phyloP scores from a whole-genome alignment of 805 yeast genomes.

The Ogataea parapolymorpha region DNA sequence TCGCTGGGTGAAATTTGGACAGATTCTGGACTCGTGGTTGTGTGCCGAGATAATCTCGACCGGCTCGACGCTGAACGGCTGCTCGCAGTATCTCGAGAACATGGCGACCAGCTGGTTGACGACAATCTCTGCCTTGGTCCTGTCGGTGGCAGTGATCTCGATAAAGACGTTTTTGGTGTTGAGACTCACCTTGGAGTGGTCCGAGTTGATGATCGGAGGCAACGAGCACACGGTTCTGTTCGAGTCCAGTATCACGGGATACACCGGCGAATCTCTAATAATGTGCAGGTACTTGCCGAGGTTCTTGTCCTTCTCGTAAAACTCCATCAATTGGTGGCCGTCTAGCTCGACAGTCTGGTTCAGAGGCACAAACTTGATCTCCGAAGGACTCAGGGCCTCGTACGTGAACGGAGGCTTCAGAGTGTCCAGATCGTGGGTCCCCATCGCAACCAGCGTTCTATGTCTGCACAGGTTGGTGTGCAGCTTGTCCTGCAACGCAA shows the following conservation, averaged over 20 bases:
- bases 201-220: conserved; percentile 96
- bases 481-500: conserved; percentile 91
- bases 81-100: conserved; percentile 85
- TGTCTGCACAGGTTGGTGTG: conserved; percentile 95
- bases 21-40: conserved; percentile 67
- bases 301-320: conserved; percentile 87
- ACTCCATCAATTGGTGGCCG: conserved; percentile 80
- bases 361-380: conserved; percentile 70
- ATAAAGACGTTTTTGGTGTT: conserved; percentile 85
- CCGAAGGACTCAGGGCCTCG: conserved; percentile 77
- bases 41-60: conserved; percentile 80
- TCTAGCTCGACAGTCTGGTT: conserved; percentile 67
- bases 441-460: conserved; percentile 96
- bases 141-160: conserved; percentile 94
- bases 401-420: conserved; percentile 75
- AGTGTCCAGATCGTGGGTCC: conserved; percentile 91
- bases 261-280: conserved; percentile 82
- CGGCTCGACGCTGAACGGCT: conserved; percentile 86
- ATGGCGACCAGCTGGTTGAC: conserved; percentile 90
- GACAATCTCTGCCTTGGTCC: conserved; percentile 90
- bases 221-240: conserved; percentile 77
- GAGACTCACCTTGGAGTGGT: conserved; percentile 81
- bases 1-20: conserved; percentile 73
- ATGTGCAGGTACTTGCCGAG: conserved; percentile 85
- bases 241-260: conserved; percentile 84